Percentiles rank a stretch among this genome's conserved stretches.
phyloP scores from a whole-genome alignment of 2,329 filamentous ascomycete species.

The Xylaria sp. region DNA sequence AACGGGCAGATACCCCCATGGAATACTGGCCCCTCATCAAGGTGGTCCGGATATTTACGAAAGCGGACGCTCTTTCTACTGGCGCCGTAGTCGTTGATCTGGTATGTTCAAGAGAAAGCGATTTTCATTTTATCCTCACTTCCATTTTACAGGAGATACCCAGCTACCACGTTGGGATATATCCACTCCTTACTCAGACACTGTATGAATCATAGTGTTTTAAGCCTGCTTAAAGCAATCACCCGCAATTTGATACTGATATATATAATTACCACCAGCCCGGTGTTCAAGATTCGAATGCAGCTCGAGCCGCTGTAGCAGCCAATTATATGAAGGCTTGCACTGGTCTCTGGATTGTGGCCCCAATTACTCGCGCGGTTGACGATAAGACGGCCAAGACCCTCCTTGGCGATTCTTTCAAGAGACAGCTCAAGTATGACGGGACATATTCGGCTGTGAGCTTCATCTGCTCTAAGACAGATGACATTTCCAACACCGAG shows the following conservation, averaged over 20 bases:
- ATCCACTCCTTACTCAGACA: neutral
- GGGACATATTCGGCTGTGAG: conserved; percentile 64
- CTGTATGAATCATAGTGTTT: too few species aligned
- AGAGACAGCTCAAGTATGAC: conserved; percentile 69
- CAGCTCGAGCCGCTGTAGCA: conserved; percentile 66
- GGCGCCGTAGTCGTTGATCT: conserved; percentile 53
- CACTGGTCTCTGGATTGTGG: conserved; percentile 69
- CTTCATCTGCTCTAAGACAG: conserved; percentile 61
- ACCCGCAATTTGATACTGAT: conserved; percentile 30
- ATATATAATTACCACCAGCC: conserved; percentile 37
- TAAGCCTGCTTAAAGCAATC: neutral
- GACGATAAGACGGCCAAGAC: conserved; percentile 70
- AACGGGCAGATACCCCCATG: conserved; percentile 34
- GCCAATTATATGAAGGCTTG: conserved; percentile 67
- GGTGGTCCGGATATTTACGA: conserved; percentile 57
- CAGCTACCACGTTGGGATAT: neutral
- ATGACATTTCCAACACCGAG: conserved; percentile 63
- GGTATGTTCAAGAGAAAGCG: conserved; percentile 35
- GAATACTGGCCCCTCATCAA: conserved; percentile 58
- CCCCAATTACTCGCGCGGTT: conserved; percentile 69
- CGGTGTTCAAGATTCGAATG: conserved; percentile 67
- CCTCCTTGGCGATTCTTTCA: conserved; percentile 67
- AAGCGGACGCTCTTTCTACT: conserved; percentile 50
- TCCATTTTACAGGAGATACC: neutral
- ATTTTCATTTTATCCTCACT: neutral